Conservation (phyloP, 352 stramenopile genomes). For the Phytophthora constricta region DNA sequence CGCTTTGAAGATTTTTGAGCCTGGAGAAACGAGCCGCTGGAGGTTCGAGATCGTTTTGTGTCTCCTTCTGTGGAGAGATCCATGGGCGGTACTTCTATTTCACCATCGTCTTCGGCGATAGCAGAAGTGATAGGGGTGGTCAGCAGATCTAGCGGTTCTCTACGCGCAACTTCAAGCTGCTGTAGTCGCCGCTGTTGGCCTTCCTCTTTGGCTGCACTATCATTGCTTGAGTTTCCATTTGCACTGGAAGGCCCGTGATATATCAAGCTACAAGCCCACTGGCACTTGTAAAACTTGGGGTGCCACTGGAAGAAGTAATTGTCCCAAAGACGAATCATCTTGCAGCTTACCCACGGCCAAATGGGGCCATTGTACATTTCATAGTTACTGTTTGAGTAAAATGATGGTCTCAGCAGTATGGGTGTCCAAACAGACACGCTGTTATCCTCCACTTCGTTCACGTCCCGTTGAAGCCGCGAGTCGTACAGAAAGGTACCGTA, state of each 20-base stretch:
- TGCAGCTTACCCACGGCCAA: conserved; percentile 82
- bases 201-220: not conserved
- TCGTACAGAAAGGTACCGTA: conserved; percentile 89
- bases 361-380: conserved; percentile 56
- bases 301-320: conserved; percentile 90
- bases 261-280: conserved; percentile 68
- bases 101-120: conserved; percentile 27
- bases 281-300: conserved; percentile 81
- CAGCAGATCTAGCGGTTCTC: conserved; percentile 34
- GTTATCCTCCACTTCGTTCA: conserved; percentile 58
- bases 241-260: conserved; percentile 37
- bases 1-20: conserved; percentile 30
- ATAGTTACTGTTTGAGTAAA: conserved; percentile 66
- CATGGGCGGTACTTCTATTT: conserved; percentile 24
- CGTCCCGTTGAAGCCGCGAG: conserved; percentile 68
- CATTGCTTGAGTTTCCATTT: conserved; percentile 10
- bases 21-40: conserved; percentile 37
- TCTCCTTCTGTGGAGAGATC: conserved; percentile 34
- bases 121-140: conserved; percentile 32
- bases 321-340: conserved; percentile 85
- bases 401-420: conserved; percentile 54
- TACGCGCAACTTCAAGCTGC: conserved; percentile 7
- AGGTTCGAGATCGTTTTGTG: conserved; percentile 23
- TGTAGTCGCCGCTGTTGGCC: conserved; percentile 22
- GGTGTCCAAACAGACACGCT: conserved; percentile 86